A percentile compares a stretch with the other conserved stretches of the same genome.
Evolutionary conservation across 108 stramenopile species (phyloP).

Genomic region (Pseudonitzschia multistriata): DNA sequence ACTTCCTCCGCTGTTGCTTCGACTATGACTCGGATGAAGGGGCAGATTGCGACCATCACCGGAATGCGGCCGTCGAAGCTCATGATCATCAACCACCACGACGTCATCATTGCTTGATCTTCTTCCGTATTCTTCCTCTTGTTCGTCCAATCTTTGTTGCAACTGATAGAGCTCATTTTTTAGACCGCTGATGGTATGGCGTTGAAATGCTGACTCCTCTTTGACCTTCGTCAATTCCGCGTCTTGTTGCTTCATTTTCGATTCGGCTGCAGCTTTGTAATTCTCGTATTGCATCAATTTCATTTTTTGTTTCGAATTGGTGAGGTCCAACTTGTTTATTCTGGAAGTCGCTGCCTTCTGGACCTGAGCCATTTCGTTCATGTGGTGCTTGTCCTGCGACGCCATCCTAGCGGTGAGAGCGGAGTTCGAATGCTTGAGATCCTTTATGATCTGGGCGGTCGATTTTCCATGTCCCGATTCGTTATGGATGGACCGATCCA

Average conservation of each 20-base stretch:
- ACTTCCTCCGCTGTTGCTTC: neutral
- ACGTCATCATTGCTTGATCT: neutral
- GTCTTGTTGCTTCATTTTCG: slow-evolving; percentile 55
- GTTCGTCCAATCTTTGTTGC: slow-evolving; percentile 65
- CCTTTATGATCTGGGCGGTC: slow-evolving; percentile 42
- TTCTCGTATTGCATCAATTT: slow-evolving; percentile 32
- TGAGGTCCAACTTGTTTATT: slow-evolving; percentile 22
- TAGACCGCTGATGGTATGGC: slow-evolving; percentile 61
- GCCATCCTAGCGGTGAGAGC: slow-evolving; percentile 41
- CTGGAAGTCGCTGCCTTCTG: slow-evolving; percentile 18
- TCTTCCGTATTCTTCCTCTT: slow-evolving; percentile 38
- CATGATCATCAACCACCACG: neutral
- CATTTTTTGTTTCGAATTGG: slow-evolving; percentile 15
- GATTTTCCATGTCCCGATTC: slow-evolving; percentile 53
- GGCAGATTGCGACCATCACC: slow-evolving; percentile 6
- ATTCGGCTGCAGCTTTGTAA: slow-evolving; percentile 33
- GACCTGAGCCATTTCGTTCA: slow-evolving; percentile 44
- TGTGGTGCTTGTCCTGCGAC: slow-evolving; percentile 42
- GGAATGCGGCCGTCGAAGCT: slow-evolving; percentile 8
- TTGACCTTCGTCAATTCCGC: slow-evolving; percentile 44
- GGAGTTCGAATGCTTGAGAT: slow-evolving; percentile 49
- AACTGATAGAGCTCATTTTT: slow-evolving; percentile 72
- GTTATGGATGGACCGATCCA: slow-evolving; percentile 57
- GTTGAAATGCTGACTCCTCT: slow-evolving; percentile 60
- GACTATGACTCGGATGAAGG: slow-evolving; percentile 9